Conservation (phyloP, 257 asterid genomes). For the Asclepias syriaca region DNA sequence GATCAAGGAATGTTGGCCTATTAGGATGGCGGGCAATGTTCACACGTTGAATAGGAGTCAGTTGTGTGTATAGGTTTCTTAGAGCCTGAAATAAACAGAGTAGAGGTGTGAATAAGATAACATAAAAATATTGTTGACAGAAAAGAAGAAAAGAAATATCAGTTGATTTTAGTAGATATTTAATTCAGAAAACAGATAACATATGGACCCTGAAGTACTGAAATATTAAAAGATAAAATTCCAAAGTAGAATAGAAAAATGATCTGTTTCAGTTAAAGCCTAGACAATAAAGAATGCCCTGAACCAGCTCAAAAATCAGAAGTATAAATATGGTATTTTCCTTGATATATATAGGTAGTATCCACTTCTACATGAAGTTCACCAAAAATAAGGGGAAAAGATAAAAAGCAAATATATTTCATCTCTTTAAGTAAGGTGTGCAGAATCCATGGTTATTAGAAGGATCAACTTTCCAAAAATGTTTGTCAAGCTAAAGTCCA, state of each 20-base stretch:
- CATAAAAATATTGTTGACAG: not conserved
- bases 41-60: constrained; percentile 81
- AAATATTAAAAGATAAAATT: not conserved
- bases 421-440: not conserved
- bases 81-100: constrained; percentile 59
- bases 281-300: not conserved
- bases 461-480: not conserved
- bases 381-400: not conserved
- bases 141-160: not conserved
- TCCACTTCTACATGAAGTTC: not conserved
- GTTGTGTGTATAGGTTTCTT: constrained; percentile 65
- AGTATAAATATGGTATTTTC: not conserved
- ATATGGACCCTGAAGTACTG: not conserved
- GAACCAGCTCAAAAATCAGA: not conserved
- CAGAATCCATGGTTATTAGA: not conserved
- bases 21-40: constrained; percentile 80
- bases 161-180: not conserved
- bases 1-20: constrained; percentile 92
- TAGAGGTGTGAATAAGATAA: constrained; percentile 2
- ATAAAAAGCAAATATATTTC: not conserved
- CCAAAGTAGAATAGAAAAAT: not conserved
- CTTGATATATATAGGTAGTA: not conserved
- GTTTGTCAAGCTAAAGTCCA: not conserved
- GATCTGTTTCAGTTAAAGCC: not conserved
- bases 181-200: not conserved